Percentiles rank a stretch among this genome's conserved stretches.
Conservation (phyloP, 345 rosid species). For the Eutrema japonicum region DNA sequence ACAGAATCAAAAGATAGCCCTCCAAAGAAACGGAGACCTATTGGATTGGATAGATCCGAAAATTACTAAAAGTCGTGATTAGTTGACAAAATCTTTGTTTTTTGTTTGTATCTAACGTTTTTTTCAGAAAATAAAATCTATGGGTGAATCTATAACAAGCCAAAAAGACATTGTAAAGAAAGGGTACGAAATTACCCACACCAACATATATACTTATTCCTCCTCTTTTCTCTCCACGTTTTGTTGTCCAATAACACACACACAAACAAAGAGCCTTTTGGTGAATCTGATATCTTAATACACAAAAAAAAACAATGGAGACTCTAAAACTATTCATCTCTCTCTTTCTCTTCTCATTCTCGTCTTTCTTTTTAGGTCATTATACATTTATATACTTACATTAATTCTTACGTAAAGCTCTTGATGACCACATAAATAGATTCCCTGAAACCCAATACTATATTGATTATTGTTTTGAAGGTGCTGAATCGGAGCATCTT, state of each 20-base stretch:
- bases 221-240: constrained; percentile 41
- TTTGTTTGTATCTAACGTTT: constrained; percentile 5
- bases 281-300: constrained; percentile 24
- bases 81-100: constrained; percentile 23
- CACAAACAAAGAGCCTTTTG: constrained; percentile 19
- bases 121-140: background rate
- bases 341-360: constrained; percentile 30
- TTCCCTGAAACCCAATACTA: background rate
- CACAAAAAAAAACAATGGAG: constrained; percentile 34
- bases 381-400: constrained; percentile 3
- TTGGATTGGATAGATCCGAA: too few species aligned
- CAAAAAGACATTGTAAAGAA: background rate
- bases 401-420: background rate
- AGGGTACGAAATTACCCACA: constrained; percentile 18
- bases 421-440: background rate
- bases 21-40: too few species aligned
- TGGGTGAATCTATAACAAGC: constrained; percentile 20
- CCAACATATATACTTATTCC: constrained; percentile 33
- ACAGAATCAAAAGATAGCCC: too few species aligned
- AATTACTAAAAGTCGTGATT: too few species aligned
- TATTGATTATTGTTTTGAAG: constrained; percentile 29
- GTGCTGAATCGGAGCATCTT: constrained; percentile 27
- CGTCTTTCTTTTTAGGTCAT: constrained; percentile 29
- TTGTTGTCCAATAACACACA: constrained; percentile 12
- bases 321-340: constrained; percentile 15